Evolutionary conservation across 2,329 filamentous ascomycete genomes (phyloP), one percentile per base, ranked within the genome.

Genomic region (Aspergillus novoparasiticus): DNA sequence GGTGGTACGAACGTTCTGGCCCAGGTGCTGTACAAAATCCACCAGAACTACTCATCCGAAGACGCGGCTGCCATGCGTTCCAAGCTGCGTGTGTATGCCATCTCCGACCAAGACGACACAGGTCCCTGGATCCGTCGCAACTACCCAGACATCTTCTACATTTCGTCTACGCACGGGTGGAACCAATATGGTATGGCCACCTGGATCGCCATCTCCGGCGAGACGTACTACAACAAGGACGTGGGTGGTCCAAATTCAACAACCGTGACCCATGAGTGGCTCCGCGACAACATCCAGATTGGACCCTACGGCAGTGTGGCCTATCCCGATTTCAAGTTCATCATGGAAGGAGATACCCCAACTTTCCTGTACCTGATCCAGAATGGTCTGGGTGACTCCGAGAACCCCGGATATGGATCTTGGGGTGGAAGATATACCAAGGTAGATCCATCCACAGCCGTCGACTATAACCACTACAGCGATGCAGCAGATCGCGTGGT

Each of bases 81-180:
- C 2, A 82, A 80, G 63, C 68, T 86, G 4, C 76, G 83, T 3
- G 79, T 86, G 10, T 86, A 86, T 69, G 76, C 85, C 39, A 86
- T 87, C 59, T 86, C 84, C 1, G 86, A 87, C 66, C 85, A 87
- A 65, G 85, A 88, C 63, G 81, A 87, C 65, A 82, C 83, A 0
- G 85, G 84, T 0, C 73, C 80, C 0, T 87, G 85, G 85, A 84
- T 87, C 28, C 81, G 85, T 9, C 74, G 77, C 56, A 80, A 78
- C 6, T 87, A 82, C 63, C 84, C 86, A 0, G 80, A 84, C n/a
- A 69, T 87, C 10, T 83, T 85, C 66, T 87, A 86, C 72, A 85
- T 88, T 59, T 76, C 76, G 10, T 84, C 83, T 0, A 72, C 87
- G 1, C 86, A 88, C 67, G 84, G 80, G 12, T 50, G 46, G 46